These are phyloP conservation scores for Aspergillus ochraceoroseus DNA, from an alignment of 2,329 filamentous ascomycete species.

Conservation along the genomic window DNA sequence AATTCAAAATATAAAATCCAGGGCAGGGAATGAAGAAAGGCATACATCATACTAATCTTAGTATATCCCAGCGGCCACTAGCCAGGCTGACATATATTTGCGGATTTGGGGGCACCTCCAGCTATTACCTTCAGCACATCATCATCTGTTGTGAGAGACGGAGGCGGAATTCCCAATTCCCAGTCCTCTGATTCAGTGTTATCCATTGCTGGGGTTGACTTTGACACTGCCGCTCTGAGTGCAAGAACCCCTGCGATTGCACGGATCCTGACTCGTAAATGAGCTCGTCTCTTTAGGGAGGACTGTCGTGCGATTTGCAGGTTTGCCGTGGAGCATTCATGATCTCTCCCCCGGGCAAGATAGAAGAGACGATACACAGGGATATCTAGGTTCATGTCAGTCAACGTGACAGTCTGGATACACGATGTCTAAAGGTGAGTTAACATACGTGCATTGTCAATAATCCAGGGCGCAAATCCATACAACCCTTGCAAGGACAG, in stretches of 20 bases:
- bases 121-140: slow-evolving; percentile 4
- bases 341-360: slow-evolving; percentile 4
- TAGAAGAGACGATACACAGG: slow-evolving; percentile 6
- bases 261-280: slow-evolving; percentile 6
- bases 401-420: slow-evolving; percentile 1
- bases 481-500: slow-evolving; percentile 5
- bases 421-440: slow-evolving; percentile 4
- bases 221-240: slow-evolving; percentile 9
- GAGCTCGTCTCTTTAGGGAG: slow-evolving; percentile 4
- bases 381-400: slow-evolving; percentile 1
- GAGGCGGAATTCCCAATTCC: slow-evolving; percentile 5
- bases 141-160: background rate
- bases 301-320: slow-evolving; percentile 3
- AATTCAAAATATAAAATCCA: no score
- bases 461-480: no score
- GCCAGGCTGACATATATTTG: slow-evolving; percentile 2
- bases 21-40: no score
- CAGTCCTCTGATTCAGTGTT: slow-evolving; percentile 6
- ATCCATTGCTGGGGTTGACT: background rate
- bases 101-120: slow-evolving; percentile 1
- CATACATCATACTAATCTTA: background rate
- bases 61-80: background rate
- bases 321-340: slow-evolving; percentile 5
- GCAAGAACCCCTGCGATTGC: slow-evolving; percentile 11
- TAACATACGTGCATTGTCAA: background rate